phyloP scores from a whole-genome alignment of 768 basidiomycete genomes.

The Crepidotus variabilis region DNA sequence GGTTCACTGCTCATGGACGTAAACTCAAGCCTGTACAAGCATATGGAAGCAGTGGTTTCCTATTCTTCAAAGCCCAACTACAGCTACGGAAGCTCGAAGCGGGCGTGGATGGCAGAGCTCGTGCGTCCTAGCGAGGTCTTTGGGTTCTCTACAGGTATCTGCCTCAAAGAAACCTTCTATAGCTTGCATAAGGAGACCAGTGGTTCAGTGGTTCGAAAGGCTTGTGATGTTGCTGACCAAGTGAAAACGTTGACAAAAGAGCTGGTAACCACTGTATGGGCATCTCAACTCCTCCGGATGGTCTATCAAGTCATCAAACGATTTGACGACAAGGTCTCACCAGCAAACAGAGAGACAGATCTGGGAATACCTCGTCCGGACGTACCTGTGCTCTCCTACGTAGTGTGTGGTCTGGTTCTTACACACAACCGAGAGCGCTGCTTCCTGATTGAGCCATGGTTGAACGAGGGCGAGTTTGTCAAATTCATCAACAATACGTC shows the following conservation, averaged over 20 bases:
- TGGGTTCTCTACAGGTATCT: not conserved
- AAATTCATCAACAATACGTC: constrained; percentile 12
- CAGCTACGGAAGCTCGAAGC: not conserved
- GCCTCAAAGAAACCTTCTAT: not conserved
- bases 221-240: constrained; percentile 5
- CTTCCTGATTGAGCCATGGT: constrained; percentile 3
- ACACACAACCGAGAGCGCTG: not conserved
- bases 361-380: not conserved
- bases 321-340: not conserved
- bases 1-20: not conserved
- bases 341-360: not conserved
- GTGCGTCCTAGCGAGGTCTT: not conserved
- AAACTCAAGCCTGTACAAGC: not conserved
- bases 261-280: constrained; percentile 10
- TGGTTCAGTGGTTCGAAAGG: not conserved
- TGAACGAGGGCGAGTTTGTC: constrained; percentile 2
- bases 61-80: not conserved
- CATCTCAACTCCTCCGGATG: not conserved
- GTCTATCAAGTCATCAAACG: not conserved
- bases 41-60: not conserved
- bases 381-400: constrained; percentile 5
- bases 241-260: constrained; percentile 7
- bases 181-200: not conserved
- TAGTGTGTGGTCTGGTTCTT: constrained; percentile 4
- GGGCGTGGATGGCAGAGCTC: not conserved